These are phyloP conservation scores for Carex kokanica DNA, from an alignment of 176 grass and related monocot genomes.

Conservation along the genomic window DNA sequence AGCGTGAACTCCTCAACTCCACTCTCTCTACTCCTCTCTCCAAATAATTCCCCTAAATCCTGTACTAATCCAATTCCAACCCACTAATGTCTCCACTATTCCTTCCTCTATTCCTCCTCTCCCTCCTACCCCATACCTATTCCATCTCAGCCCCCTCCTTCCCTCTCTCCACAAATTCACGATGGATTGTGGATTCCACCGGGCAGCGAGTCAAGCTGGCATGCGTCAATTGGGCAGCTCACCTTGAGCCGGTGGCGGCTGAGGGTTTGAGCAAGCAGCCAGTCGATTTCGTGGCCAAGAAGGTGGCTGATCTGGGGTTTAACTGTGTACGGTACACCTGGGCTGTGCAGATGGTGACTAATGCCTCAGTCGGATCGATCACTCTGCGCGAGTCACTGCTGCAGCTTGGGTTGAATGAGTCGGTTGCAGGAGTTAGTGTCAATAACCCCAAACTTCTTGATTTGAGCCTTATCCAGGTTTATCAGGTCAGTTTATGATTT, in stretches of 20 bases:
- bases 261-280: constrained; percentile 79
- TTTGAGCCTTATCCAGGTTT: constrained; percentile 64
- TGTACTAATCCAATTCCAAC: not conserved
- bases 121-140: not conserved
- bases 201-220: constrained; percentile 77
- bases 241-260: constrained; percentile 70
- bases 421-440: constrained; percentile 58
- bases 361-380: constrained; percentile 55
- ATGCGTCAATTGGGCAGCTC: constrained; percentile 82
- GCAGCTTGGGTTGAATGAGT: constrained; percentile 53
- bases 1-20: constrained; percentile 12
- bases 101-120: constrained; percentile 19
- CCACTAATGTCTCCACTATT: constrained; percentile 19
- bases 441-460: constrained; percentile 76
- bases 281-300: constrained; percentile 44
- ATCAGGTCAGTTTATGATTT: constrained; percentile 36
- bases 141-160: constrained; percentile 30
- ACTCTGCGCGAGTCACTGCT: constrained; percentile 68
- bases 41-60: not conserved
- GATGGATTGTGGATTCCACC: constrained; percentile 63
- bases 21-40: not conserved
- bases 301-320: constrained; percentile 61
- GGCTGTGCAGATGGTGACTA: constrained; percentile 77
- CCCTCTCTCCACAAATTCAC: constrained; percentile 60
- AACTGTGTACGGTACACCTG: constrained; percentile 89